Percentiles rank a stretch among this genome's conserved stretches.
These are phyloP conservation scores for Hortaea werneckii DNA, from an alignment of 2,329 filamentous ascomycete species.

Conservation along the genomic window DNA sequence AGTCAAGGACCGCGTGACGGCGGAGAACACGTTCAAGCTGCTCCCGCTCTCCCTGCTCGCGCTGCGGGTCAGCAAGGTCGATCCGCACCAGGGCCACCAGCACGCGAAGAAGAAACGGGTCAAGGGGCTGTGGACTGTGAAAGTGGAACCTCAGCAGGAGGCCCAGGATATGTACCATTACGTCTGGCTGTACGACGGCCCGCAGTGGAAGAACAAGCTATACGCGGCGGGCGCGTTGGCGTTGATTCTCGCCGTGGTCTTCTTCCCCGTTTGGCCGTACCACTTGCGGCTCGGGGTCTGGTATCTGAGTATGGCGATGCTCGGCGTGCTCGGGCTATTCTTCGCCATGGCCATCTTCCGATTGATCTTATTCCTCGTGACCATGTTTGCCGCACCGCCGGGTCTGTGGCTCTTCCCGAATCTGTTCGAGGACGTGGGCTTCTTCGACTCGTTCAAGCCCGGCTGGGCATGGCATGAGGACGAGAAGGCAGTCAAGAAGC, in stretches of 20 bases:
- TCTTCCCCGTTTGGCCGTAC: conserved; percentile 94
- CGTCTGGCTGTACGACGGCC: conserved; percentile 90
- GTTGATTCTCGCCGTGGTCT: conserved; percentile 75
- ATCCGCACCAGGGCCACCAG: conserved; percentile 66
- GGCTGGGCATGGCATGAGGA: conserved; percentile 89
- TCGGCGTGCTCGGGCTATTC: conserved; percentile 83
- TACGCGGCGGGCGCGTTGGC: conserved; percentile 77
- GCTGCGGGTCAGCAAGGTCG: conserved; percentile 74
- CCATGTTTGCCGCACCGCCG: conserved; percentile 72
- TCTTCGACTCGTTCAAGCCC: conserved; percentile 93
- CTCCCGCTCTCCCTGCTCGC: conserved; percentile 90
- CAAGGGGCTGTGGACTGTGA: conserved; percentile 94
- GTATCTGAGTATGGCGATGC: conserved; percentile 91
- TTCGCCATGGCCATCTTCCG: conserved; percentile 97
- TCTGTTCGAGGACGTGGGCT: conserved; percentile 95
- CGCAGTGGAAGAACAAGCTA: conserved; percentile 86
- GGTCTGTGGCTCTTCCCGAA: conserved; percentile 98
- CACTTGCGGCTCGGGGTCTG: conserved; percentile 87
- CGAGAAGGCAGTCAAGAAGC: conserved; percentile 26
- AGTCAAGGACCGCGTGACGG: conserved; percentile 76
- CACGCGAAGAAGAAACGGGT: conserved; percentile 69
- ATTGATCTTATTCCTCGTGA: conserved; percentile 85
- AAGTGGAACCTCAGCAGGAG: conserved; percentile 93
- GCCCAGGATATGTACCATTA: conserved; percentile 82
- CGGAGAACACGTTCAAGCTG: conserved; percentile 90